Evolutionary conservation across 441 rosid genomes (phyloP).

Genomic region (Cnidoscolus chayamansa): DNA sequence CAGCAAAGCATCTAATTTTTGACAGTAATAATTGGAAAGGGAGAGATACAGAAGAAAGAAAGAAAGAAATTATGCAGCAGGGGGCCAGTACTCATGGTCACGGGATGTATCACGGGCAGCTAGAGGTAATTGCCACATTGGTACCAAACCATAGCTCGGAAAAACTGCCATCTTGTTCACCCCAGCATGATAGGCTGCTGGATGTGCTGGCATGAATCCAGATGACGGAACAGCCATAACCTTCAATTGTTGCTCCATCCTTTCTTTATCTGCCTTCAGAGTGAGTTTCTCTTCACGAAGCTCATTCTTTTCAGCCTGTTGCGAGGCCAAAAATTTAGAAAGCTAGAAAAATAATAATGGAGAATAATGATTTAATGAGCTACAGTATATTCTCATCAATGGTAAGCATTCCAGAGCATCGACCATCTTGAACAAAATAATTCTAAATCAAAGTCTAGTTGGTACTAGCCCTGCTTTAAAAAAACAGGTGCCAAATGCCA

Average conservation of each 20-base stretch:
- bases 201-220: conserved; percentile 60
- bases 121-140: conserved; percentile 90
- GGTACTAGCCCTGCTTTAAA: neutral
- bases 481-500: neutral
- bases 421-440: neutral
- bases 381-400: neutral
- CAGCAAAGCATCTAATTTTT: conserved; percentile 18
- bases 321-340: conserved; percentile 10
- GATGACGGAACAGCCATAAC: conserved; percentile 47
- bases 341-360: neutral
- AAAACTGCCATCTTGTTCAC: conserved; percentile 63
- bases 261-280: conserved; percentile 76
- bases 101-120: conserved; percentile 66
- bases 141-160: conserved; percentile 70
- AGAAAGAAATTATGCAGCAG: conserved; percentile 59
- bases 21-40: neutral
- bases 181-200: conserved; percentile 53
- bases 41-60: neutral
- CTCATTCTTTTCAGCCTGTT: conserved; percentile 81
- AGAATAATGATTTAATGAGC: no score
- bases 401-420: neutral
- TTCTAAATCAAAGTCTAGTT: neutral
- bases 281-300: conserved; percentile 77
- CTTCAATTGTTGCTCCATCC: conserved; percentile 65
- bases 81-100: conserved; percentile 89